Evolutionary conservation across 2,329 filamentous ascomycete genomes (phyloP), one percentile per base, ranked within the genome.

Genomic region (Magnaporthiopsis rhizophila): DNA sequence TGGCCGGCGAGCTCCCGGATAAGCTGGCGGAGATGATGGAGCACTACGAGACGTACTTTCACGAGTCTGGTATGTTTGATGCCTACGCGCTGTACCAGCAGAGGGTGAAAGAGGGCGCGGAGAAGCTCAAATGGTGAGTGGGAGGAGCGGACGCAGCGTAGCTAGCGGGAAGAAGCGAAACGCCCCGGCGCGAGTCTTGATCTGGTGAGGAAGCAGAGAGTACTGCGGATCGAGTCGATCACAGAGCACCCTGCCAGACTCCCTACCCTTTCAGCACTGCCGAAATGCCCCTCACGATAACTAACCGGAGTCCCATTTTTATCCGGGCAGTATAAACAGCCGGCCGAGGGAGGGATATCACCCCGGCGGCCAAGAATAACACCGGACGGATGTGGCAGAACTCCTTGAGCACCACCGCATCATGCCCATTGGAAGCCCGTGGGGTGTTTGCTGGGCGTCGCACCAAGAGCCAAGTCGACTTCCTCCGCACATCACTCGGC

Each of bases 1-100:
- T 78, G 9, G 69, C 73, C 1, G 73, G 72, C 32, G 59, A 72
- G 56, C 70, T 75, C 65, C 72, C 74, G 3, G 69, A 72, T 67
- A 69, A 68, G 61, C 65, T 76, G 38, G 66, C 70, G 38, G 71
- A 74, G 64, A 65, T 77, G 18, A 65, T 76, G 21, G 32, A 15
- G 28, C 58, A 60, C 15, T 60, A 60, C 30, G 58, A 60, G 32
- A 38, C 58, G 2, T 60, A 60, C 30, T 59, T 59, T 6, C 58
- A 59, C 4, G 58, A 60, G 58, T 32, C 28, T 5, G 58, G 58
- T 30, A 32, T 60, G 58, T 60, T 60, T 38, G 58, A 60, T 24
- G 58, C 58, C 9, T 60, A 60, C 32, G 58, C 58, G 15, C 58
- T 60, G 28, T 60, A 36, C 21, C 58, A 60, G 58, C 58, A 60